Evolutionary conservation across 2,329 filamentous ascomycete species (phyloP).

Genomic region (Penicillium digitatum): DNA sequence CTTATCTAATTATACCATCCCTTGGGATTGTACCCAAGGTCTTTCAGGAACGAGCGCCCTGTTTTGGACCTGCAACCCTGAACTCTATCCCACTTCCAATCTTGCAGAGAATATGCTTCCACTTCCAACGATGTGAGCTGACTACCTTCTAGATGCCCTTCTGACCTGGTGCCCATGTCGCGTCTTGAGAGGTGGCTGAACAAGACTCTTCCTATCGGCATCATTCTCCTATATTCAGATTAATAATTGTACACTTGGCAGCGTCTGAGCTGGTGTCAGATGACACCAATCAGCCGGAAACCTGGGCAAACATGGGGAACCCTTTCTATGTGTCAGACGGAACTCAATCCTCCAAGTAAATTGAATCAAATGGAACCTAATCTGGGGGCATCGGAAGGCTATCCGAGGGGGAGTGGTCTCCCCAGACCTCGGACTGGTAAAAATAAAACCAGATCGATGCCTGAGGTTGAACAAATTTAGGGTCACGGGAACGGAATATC

Average conservation of each 20-base stretch:
- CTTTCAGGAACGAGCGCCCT: neutral
- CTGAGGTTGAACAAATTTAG: neutral
- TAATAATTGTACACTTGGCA: neutral
- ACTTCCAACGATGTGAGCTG: neutral
- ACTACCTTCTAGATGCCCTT: neutral
- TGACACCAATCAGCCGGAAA: neutral
- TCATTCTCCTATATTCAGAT: neutral
- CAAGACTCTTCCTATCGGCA: neutral
- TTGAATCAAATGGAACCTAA: neutral
- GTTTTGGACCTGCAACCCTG: neutral
- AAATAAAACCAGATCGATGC: neutral
- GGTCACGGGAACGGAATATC: constrained; percentile 13
- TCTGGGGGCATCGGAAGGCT: neutral
- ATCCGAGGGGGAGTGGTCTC: neutral
- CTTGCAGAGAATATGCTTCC: constrained; percentile 1
- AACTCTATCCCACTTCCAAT: neutral
- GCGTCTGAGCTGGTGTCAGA: constrained; percentile 1
- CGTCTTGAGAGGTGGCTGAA: neutral
- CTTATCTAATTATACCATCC: neutral
- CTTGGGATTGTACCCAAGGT: neutral
- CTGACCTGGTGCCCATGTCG: neutral
- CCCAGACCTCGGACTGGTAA: neutral
- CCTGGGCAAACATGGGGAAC: neutral
- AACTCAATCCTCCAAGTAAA: neutral
- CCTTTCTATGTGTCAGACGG: neutral